These are phyloP conservation scores for Aspergillus brasiliensis DNA, from an alignment of 2,329 filamentous ascomycete species.

Conservation along the genomic window DNA sequence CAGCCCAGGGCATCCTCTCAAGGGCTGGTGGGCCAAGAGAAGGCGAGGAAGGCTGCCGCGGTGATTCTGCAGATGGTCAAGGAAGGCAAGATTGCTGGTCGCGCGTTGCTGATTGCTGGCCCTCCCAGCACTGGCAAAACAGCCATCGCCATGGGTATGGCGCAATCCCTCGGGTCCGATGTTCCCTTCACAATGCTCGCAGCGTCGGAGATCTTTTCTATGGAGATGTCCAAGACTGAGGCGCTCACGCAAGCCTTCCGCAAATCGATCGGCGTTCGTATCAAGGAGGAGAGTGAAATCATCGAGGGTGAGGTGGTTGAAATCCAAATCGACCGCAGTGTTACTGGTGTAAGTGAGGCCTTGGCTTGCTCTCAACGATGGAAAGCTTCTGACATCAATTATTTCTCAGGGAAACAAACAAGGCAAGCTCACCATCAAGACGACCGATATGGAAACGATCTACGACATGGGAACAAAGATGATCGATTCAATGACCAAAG, in stretches of 20 bases:
- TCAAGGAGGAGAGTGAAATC: conserved; percentile 98
- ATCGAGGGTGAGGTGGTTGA: conserved; percentile 99
- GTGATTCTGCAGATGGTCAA: conserved; percentile 99
- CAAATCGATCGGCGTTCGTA: conserved; percentile 95
- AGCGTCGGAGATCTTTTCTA: conserved; percentile 94
- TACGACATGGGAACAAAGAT: conserved; percentile 99
- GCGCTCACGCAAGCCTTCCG: conserved; percentile 98
- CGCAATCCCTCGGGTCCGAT: conserved; percentile 89
- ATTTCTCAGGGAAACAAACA: conserved; percentile 77
- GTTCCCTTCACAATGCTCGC: conserved; percentile 96
- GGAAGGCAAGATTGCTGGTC: conserved; percentile 95
- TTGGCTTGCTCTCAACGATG: neutral
- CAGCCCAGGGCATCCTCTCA: conserved; percentile 85
- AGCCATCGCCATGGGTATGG: conserved; percentile 98
- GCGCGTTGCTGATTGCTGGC: conserved; percentile 90
- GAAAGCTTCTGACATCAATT: neutral
- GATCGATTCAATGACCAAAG: conserved; percentile 99
- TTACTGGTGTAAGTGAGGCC: conserved; percentile 69
- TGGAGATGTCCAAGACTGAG: conserved; percentile 99
- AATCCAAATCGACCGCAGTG: conserved; percentile 95
- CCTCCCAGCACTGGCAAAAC: conserved; percentile 98
- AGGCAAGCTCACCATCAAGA: conserved; percentile 99
- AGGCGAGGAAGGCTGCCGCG: conserved; percentile 92
- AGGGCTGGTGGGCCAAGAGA: conserved; percentile 92
- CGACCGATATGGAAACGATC: conserved; percentile 98